Base-by-base conservation (phyloP, 1,139 yeast species). In the Kurtzmaniella quercitrusa region DNA sequence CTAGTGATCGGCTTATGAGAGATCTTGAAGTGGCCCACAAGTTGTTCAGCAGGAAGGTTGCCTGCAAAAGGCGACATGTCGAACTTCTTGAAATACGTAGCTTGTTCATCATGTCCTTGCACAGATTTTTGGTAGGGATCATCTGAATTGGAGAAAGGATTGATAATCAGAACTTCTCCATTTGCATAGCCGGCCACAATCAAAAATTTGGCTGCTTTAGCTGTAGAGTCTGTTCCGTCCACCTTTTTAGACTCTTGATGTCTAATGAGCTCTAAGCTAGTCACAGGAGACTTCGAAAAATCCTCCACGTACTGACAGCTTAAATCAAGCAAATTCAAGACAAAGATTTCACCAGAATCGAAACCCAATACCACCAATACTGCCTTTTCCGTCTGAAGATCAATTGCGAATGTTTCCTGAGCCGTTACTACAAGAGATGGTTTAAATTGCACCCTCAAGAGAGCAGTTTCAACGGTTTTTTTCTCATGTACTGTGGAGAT, bases 11-110 rank as follows among this genome's bases (percentile, higher is more conserved):
- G 78, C 46, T 75, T 74, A 48, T 77, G 76, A 21, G 86, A 74
- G 12, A 85, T 55, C 49, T 81, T 81, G 57, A 81, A 78, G 52
- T 82, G 87, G 1, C 85, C 82, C 21, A 83, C 64, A 17, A 56
- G 46, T 33, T 36, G 36, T 23, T 37, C 37, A 11, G 18, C 19
- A 6, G 37, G 42, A 17, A 18, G 38, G 18, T 38, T 34, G 25
- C 43, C 41, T 19, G 43, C 49, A 27, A 62, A 57, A 1, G 68
- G 61, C 47, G 73, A 65, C 44, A 71, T 56, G 48, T 71, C 74
- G 46, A 68, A 68, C 42, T 61, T 65, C 46, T 64, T 68, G 53
- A 68, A 72, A 51, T 63, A 71, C 1, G 75, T 70, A 9, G 62
- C 59, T 48, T 60, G 60, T 5, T 61, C 52, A 48, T 72, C 77